Evolutionary conservation across 331 rosid species (phyloP).

Genomic region (Malus hybrid): DNA sequence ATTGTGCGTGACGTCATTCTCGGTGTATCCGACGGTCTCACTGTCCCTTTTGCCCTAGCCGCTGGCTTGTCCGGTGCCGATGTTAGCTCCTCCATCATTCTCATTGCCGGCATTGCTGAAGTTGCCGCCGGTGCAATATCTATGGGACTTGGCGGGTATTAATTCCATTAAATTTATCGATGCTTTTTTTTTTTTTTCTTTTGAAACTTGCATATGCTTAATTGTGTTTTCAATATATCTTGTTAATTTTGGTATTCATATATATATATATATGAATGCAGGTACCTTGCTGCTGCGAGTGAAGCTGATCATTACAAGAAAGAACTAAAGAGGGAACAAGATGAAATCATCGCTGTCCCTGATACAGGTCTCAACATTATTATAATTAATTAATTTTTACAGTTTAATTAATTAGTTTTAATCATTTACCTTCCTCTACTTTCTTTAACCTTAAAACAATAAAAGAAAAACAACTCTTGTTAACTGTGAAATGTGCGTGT

Average conservation of each 20-base stretch:
- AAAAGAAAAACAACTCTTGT: too few relatives aligned
- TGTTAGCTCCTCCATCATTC: slow-evolving; percentile 68
- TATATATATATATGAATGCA: neutral
- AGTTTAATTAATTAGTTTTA: too few relatives aligned
- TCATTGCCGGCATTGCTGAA: slow-evolving; percentile 91
- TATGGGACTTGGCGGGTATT: slow-evolving; percentile 96
- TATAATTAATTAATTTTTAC: neutral
- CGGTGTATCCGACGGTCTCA: slow-evolving; percentile 96
- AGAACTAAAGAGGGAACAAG: slow-evolving; percentile 78
- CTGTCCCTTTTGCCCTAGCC: slow-evolving; percentile 92
- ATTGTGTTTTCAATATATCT: neutral
- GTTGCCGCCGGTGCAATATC: slow-evolving; percentile 97
- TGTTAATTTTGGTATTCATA: neutral
- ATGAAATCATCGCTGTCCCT: slow-evolving; percentile 65
- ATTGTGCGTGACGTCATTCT: slow-evolving; percentile 83
- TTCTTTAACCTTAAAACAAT: too few relatives aligned
- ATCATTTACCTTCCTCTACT: too few relatives aligned
- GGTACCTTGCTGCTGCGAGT: slow-evolving; percentile 89
- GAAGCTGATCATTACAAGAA: slow-evolving; percentile 77
- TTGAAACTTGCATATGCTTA: too few relatives aligned
- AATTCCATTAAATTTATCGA: neutral
- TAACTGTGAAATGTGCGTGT: too few relatives aligned
- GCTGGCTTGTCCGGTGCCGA: slow-evolving; percentile 93
- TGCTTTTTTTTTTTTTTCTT: too few relatives aligned
- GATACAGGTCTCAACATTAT: slow-evolving; percentile 45